Evolutionary conservation across 2,329 filamentous ascomycete genomes (phyloP), one percentile per base, ranked within the genome.

Genomic region (Pseudocercospora cruenta): DNA sequence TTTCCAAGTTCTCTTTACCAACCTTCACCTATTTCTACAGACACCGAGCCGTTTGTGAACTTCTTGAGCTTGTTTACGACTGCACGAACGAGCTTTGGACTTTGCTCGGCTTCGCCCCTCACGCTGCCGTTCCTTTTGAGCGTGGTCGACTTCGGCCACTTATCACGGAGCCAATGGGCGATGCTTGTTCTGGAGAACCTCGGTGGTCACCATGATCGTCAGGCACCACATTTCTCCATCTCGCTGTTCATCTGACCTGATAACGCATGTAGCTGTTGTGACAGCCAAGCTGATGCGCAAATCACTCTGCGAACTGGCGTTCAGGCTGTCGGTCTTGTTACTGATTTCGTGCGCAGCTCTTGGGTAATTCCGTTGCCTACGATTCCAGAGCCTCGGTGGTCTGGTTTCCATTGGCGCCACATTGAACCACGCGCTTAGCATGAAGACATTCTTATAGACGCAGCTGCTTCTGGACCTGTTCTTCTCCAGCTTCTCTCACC

Each of bases 381-480:
- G 19, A 51, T 14, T 10, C 58, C 22, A 51, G 43, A 60, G 58
- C 58, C 58, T 60, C 58, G 58, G 58, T 49, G 58, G 39, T 33
- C 45, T 60, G 58, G 7, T 47, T 49, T 60, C 58, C 24, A 26
- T 31, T 21, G 45, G 45, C 39, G 58, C 58, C 58, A 60, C 22
- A 51, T 31, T 31, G 43, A 60, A 49, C 58, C 45, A 31, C 39
- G 19, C 39, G 39, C n/a, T 31, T 49, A 55, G 58, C 24, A 31
- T 59, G 57, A 9, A 4, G 21, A 53, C 22, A 28, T 49, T 19
- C 58, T 60, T 60, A 47, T 51, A 60, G 33, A 55, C 24, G 24
- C 47, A 43, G 26, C 33, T 33, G 24, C 28, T 60, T 60, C 43
- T 24, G 45, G 21, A 58, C 51, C 26, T 33, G 4, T 14, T 55